These are phyloP conservation scores for Oryza punctata DNA, from an alignment of 176 grass and related monocot genomes.

Conservation along the genomic window DNA sequence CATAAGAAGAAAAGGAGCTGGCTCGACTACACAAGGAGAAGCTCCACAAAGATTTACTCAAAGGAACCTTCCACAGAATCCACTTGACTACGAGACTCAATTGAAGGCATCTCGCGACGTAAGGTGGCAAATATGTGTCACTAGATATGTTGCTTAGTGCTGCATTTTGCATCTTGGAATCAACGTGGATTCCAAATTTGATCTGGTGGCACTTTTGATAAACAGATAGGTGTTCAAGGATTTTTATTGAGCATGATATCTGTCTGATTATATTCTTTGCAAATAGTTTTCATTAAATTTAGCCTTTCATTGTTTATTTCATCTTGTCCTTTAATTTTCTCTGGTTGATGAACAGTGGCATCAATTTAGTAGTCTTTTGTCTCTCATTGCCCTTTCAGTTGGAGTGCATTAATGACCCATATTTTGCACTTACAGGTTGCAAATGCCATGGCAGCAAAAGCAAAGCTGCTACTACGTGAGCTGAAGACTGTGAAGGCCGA, in stretches of 20 bases:
- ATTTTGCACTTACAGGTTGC: conserved; percentile 64
- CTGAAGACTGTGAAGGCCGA: conserved; percentile 96
- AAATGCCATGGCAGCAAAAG: conserved; percentile 99
- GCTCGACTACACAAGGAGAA: conserved; percentile 49
- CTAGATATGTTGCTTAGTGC: conserved; percentile 47
- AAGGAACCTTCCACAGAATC: conserved; percentile 63
- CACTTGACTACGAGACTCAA: conserved; percentile 86
- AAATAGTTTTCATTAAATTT: neutral
- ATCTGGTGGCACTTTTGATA: conserved; percentile 18
- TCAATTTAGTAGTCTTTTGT: neutral
- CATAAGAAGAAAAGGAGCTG: conserved; percentile 76
- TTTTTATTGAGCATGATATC: neutral
- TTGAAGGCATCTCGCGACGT: conserved; percentile 99
- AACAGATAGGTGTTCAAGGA: neutral
- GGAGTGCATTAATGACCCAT: conserved; percentile 30
- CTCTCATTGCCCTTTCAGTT: neutral
- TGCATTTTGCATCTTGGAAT: conserved; percentile 25
- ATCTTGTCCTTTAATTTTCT: neutral
- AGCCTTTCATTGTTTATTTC: neutral
- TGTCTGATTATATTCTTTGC: neutral
- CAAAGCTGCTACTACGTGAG: conserved; percentile 90
- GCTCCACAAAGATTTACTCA: conserved; percentile 60
- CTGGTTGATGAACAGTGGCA: neutral
- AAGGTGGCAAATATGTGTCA: conserved; percentile 90
- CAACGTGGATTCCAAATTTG: conserved; percentile 25